A percentile compares a stretch with the other conserved stretches of the same genome.
Conservation (phyloP, 129 eudicot genomes). For the Sambucus nigra region DNA sequence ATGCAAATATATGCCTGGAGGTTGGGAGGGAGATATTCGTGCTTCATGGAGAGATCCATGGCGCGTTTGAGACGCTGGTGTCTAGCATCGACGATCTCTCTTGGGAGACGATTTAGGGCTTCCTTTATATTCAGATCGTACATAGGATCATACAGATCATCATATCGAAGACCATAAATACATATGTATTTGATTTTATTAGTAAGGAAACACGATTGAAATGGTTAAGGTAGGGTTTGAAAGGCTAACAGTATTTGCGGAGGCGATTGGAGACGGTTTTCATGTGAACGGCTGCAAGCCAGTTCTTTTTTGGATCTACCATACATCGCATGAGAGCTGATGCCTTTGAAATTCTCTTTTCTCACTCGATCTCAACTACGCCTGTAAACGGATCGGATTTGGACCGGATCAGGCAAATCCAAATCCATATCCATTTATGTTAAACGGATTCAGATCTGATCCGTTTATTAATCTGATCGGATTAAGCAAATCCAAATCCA, state of each 20-base stretch:
- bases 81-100: slow-evolving; percentile 64
- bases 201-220: background rate
- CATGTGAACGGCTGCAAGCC: slow-evolving; percentile 53
- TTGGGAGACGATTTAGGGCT: slow-evolving; percentile 51
- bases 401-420: too few relatives aligned
- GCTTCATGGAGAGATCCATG: slow-evolving; percentile 76
- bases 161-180: slow-evolving; percentile 43
- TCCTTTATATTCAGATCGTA: slow-evolving; percentile 62
- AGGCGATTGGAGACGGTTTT: slow-evolving; percentile 40
- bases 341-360: too few relatives aligned
- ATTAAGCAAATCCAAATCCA: too few relatives aligned
- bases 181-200: background rate
- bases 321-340: too few relatives aligned
- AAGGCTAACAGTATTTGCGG: slow-evolving; percentile 31
- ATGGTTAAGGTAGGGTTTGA: background rate
- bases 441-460: too few relatives aligned
- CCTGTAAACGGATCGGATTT: too few relatives aligned
- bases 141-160: slow-evolving; percentile 67
- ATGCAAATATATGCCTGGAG: slow-evolving; percentile 36
- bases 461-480: too few relatives aligned
- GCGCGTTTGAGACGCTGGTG: slow-evolving; percentile 67
- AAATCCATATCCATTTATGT: too few relatives aligned
- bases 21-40: slow-evolving; percentile 45
- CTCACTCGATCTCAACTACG: too few relatives aligned
- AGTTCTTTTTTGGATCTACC: slow-evolving; percentile 51